These are phyloP conservation scores for Diplodia corticola DNA, from an alignment of 2,329 filamentous ascomycete genomes.

Conservation along the genomic window DNA sequence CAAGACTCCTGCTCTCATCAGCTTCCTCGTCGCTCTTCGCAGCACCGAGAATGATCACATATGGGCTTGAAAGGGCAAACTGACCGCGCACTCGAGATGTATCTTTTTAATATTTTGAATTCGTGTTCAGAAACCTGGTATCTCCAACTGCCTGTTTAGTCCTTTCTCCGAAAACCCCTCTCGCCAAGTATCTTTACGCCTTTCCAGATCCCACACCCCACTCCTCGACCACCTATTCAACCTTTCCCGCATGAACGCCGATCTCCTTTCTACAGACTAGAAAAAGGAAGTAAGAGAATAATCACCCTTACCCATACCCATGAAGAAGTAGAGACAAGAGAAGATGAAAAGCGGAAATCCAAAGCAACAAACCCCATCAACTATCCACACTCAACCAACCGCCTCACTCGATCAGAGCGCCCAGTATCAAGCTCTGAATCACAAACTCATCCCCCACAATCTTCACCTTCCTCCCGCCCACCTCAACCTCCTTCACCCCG, in stretches of 20 bases:
- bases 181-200: background rate
- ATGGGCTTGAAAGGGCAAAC: no score
- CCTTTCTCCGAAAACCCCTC: background rate
- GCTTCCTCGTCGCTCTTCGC: background rate
- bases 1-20: background rate
- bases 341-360: background rate
- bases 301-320: background rate
- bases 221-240: background rate
- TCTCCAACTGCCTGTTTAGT: background rate
- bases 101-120: background rate
- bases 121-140: background rate
- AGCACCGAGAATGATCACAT: background rate
- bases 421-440: constrained; percentile 88
- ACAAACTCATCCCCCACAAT: constrained; percentile 84
- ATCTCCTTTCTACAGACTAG: background rate
- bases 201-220: background rate
- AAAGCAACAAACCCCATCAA: background rate
- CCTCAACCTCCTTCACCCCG: constrained; percentile 30
- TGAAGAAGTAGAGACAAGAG: background rate
- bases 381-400: background rate
- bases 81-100: no score
- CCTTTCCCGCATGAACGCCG: background rate
- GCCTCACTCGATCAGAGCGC: constrained; percentile 64
- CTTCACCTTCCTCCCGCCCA: constrained; percentile 53
- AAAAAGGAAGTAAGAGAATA: background rate